A percentile compares a stretch with the other conserved stretches of the same genome.
Evolutionary conservation across 2,329 filamentous ascomycete genomes (phyloP).

Genomic region (Aspergillus neotritici): DNA sequence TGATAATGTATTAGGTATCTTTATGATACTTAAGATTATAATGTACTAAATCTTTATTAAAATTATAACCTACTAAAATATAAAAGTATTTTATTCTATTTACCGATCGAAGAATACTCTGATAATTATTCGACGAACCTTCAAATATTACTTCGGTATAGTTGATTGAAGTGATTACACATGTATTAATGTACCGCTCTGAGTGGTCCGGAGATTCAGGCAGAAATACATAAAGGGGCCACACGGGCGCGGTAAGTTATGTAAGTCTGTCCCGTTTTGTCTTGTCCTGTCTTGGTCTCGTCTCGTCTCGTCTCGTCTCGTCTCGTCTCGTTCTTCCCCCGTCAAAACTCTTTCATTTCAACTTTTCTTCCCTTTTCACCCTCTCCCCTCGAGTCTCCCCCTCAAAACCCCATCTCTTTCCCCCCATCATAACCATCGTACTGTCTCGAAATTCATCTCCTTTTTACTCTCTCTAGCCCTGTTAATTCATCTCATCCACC

Average conservation of each 20-base stretch:
- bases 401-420: constrained; percentile 12
- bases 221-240: too few relatives aligned
- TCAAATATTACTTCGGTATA: too few relatives aligned
- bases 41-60: too few relatives aligned
- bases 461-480: constrained; percentile 8
- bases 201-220: too few relatives aligned
- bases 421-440: constrained; percentile 5
- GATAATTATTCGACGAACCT: too few relatives aligned
- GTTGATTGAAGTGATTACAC: too few relatives aligned
- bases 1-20: too few relatives aligned
- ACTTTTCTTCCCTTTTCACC: constrained; percentile 13
- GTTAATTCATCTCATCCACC: constrained; percentile 7
- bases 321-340: constrained; percentile 9
- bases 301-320: constrained; percentile 17
- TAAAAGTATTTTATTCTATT: too few relatives aligned
- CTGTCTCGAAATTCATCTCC: constrained; percentile 8
- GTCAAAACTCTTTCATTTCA: constrained; percentile 1
- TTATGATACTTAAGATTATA: too few relatives aligned
- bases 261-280: constrained; percentile 1
- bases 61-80: too few relatives aligned
- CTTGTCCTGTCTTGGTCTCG: constrained; percentile 20
- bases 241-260: constrained; percentile 16
- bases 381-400: constrained; percentile 15
- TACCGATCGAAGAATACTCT: too few relatives aligned
- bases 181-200: too few relatives aligned